A percentile compares a stretch with the other conserved stretches of the same genome.
Conservation (phyloP, 805 yeast species). For the Candida railenensis region DNA sequence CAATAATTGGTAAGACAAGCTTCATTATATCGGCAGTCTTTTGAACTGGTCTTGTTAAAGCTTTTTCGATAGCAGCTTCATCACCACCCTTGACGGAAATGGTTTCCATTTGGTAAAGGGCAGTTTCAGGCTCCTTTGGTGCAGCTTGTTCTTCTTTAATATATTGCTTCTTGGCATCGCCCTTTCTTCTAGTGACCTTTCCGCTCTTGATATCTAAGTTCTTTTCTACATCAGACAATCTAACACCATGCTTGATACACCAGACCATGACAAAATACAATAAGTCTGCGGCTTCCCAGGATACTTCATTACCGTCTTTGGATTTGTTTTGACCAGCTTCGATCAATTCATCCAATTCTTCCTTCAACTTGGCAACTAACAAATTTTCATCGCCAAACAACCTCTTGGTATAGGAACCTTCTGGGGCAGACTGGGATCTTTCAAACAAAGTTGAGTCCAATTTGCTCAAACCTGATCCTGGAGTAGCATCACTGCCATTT, state of each 20-base stretch:
- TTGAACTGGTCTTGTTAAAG: conserved; percentile 92
- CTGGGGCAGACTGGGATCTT: conserved; percentile 72
- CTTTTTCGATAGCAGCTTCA: conserved; percentile 48
- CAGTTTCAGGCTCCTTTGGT: conserved; percentile 16
- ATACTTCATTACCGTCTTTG: conserved; percentile 46
- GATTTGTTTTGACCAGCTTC: conserved; percentile 58
- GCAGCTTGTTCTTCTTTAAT: conserved; percentile 26
- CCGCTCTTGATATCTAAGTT: conserved; percentile 80
- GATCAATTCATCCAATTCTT: conserved; percentile 93
- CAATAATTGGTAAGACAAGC: conserved; percentile 85
- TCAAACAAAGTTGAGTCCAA: conserved; percentile 66
- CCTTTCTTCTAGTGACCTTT: conserved; percentile 89
- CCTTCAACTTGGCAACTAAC: conserved; percentile 83
- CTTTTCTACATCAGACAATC: conserved; percentile 75
- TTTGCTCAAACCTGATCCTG: conserved; percentile 60
- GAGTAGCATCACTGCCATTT: conserved; percentile 38
- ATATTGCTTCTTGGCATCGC: conserved; percentile 91
- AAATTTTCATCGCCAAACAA: conserved; percentile 75
- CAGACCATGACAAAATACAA: conserved; percentile 54
- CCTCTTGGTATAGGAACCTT: conserved; percentile 91
- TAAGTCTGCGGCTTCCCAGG: conserved; percentile 98
- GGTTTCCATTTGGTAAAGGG: conserved; percentile 51
- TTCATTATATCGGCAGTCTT: conserved; percentile 90
- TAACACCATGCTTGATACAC: conserved; percentile 70
- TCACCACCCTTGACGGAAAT: conserved; percentile 41